Evolutionary conservation across 1,284 basidiomycete genomes (phyloP), one percentile per base, ranked within the genome.

Genomic region (Cutaneotrichosporon mucoides): DNA sequence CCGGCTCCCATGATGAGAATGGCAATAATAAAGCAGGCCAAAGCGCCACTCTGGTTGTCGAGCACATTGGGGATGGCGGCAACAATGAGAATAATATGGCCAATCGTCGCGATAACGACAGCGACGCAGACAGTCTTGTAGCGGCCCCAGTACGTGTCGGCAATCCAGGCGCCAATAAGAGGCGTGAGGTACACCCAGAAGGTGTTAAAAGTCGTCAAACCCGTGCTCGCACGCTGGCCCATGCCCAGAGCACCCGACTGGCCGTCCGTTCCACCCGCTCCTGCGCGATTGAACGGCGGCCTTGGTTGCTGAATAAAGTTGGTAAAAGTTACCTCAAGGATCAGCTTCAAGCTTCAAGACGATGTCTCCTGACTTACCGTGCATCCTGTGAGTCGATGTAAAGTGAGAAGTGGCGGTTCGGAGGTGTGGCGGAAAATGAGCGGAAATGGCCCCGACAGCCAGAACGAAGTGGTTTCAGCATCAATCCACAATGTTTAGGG

Each of bases 71-170:
- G 78, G 45, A 79, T 71, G 45, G 74, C 72, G 6, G 73, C 63
- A 47, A 76, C 66, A 53, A 75, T 66, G 45, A 77, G 67, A 52
- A 76, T 51, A 36, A 76, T 53, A 64, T 78, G 75, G 33, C 75
- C 68, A 47, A 76, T 37, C 38, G 58, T 61, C 43, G 76, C 76
- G 43, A 77, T 54, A 35, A 55, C 61, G 8, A 62, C 68, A 34
- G 77, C 77, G 59, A 84, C 75, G 62, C 82, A 83, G 65, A 89
- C 82, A 1, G 88, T 88, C 75, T 88, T 88, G 82, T 83, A 90
- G 16, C 88, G 84, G 44, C 88, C 88, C 81, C 83, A 85, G 54
- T 84, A 82, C 55, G 64, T 66, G 62, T 76, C 60, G n/a, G 88
- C 86, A 46, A 90, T 79, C 69, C 86, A 88, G 56, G 71, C 74